A percentile compares a stretch with the other conserved stretches of the same genome.
phyloP scores from a whole-genome alignment of 2,329 filamentous ascomycete species.

The Arthrocladium fulminans region DNA sequence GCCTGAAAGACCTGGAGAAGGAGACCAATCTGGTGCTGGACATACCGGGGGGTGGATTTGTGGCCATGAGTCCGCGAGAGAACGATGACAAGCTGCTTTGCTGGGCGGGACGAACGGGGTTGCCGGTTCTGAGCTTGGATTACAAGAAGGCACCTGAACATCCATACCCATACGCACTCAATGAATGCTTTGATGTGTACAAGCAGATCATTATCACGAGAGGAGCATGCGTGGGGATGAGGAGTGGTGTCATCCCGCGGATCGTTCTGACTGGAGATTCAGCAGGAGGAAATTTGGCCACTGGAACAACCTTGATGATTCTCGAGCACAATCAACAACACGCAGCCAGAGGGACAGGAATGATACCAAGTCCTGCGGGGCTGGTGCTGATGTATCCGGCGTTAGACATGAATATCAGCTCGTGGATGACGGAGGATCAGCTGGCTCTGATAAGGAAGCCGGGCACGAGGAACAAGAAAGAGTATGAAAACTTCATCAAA shows the following conservation, averaged over 20 bases:
- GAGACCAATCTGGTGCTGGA: constrained; percentile 76
- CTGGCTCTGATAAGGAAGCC: constrained; percentile 82
- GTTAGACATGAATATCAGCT: constrained; percentile 93
- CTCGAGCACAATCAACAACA: constrained; percentile 57
- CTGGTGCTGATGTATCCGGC: constrained; percentile 81
- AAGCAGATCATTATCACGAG: constrained; percentile 60
- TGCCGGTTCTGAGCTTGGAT: constrained; percentile 86
- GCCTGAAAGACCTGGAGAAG: constrained; percentile 64
- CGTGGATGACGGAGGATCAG: constrained; percentile 98
- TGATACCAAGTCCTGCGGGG: constrained; percentile 66
- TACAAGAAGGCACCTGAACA: constrained; percentile 81
- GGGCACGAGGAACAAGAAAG: constrained; percentile 53
- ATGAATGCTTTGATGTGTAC: constrained; percentile 83
- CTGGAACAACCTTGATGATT: constrained; percentile 79
- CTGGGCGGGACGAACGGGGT: constrained; percentile 79
- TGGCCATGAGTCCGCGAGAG: constrained; percentile 90
- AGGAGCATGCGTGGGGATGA: constrained; percentile 68
- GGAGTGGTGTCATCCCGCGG: constrained; percentile 55
- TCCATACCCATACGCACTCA: constrained; percentile 75
- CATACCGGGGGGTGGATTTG: constrained; percentile 87
- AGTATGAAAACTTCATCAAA: constrained; percentile 57
- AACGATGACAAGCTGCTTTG: constrained; percentile 90
- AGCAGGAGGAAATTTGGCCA: constrained; percentile 71
- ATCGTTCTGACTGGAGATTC: constrained; percentile 72
- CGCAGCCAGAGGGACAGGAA: constrained; percentile 38